A percentile compares a stretch with the other conserved stretches of the same genome.
phyloP scores from a whole-genome alignment of 441 rosid genomes.

The Adansonia gregorii region DNA sequence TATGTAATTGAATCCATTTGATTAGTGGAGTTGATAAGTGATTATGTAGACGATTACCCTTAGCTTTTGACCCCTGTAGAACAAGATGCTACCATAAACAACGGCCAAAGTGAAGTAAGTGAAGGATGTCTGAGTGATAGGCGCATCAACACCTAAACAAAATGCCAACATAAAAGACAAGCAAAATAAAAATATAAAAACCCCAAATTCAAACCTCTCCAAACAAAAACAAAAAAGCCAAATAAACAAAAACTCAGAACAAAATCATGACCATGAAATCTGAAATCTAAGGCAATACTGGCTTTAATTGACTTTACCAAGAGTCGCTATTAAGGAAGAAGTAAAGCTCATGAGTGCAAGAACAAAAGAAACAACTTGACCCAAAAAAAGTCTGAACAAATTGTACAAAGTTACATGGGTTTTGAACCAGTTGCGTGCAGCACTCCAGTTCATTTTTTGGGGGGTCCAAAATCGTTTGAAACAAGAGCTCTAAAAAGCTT shows the following conservation, averaged over 20 bases:
- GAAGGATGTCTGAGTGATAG: constrained; percentile 51
- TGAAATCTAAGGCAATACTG: not conserved
- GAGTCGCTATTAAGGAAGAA: constrained; percentile 55
- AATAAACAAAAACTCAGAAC: not conserved
- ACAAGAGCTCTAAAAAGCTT: not conserved
- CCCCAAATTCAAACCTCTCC: not conserved
- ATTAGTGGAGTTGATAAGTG: not conserved
- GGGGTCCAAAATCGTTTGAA: not conserved
- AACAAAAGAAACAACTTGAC: constrained; percentile 55
- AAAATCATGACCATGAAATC: not conserved
- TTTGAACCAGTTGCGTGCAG: constrained; percentile 36
- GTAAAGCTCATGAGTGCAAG: constrained; percentile 53
- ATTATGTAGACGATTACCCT: constrained; percentile 32
- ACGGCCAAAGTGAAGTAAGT: constrained; percentile 48
- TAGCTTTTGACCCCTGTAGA: constrained; percentile 43
- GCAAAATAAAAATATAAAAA: not conserved
- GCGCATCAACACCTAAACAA: constrained; percentile 57
- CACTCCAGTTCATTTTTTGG: constrained; percentile 24
- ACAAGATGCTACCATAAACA: constrained; percentile 51
- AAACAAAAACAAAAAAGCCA: not conserved
- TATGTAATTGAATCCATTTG: not conserved
- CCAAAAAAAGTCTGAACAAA: constrained; percentile 48
- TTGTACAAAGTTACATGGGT: constrained; percentile 31
- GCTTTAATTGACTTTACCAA: constrained; percentile 39
- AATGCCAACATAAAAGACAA: not conserved